Evolutionary conservation across 1,284 basidiomycete species (phyloP), one percentile per base, ranked within the genome.

Genomic region (Polyporus tsugae): DNA sequence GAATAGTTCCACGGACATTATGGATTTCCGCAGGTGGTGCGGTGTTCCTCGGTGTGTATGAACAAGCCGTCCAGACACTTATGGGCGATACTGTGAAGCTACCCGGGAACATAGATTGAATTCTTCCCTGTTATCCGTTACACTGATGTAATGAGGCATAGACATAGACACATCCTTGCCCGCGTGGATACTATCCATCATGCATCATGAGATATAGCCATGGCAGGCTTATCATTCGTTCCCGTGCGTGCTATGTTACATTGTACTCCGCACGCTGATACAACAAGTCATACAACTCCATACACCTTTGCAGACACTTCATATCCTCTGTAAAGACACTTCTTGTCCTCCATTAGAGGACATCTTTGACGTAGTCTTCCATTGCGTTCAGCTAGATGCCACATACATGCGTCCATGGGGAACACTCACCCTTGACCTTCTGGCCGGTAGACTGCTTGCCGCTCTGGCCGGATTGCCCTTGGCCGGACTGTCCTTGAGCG

Each of bases 11-110:
- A 22, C 87, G 98, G 73, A 98, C 96, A 49, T 80, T 98, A 64
- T 98, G 97, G 92, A 99, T 99, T 76, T 96, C 95, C 2, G 90
- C 95, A 1, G 98, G 98, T 6, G 98, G 98, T 2, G 96, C 97
- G 0, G 96, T 99, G 0, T 99, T 99, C 82, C 85, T 99, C 6
- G 97, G 97, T 41, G 92, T 95, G 59, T 99, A 98, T 77, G 97
- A 99, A 77, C 91, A 89, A 89, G 73, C 75, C 3, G 71, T 76
- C 6, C 72, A 74, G 33, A 61, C 60, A 1, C 62, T 78, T 5
- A 73, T 73, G 71, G 65, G 65, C 10, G 44, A 39, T 5, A 60
- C 59, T 38, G 29, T 19, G 55, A 36, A 58, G 35, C 19, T 10
- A 46, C 6, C 44, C 44, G 1, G 17, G 13, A 46, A 6, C 10